These are phyloP conservation scores for Solanum hybrid DNA, from an alignment of 305 asterid species.

Conservation along the genomic window DNA sequence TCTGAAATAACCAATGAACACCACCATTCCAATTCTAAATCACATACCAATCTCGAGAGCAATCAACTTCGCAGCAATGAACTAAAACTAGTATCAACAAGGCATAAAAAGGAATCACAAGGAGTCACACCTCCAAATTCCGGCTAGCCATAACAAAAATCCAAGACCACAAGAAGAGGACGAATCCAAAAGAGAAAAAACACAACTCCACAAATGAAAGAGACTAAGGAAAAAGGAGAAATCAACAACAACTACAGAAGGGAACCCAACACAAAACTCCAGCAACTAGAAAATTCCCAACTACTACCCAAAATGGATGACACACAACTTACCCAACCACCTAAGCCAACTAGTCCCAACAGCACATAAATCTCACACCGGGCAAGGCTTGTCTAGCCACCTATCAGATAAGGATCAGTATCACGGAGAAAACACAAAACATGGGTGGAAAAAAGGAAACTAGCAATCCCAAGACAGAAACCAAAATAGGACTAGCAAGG, in stretches of 20 bases:
- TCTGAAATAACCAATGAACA: not conserved
- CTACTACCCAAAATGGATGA: not conserved
- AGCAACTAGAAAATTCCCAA: not conserved
- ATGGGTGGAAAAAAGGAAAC: not conserved
- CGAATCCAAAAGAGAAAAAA: not conserved
- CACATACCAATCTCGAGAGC: not conserved
- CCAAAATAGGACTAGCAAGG: not conserved
- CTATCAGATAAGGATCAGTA: not conserved
- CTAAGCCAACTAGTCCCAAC: not conserved
- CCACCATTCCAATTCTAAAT: not conserved
- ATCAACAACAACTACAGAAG: not conserved
- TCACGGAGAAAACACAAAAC: not conserved
- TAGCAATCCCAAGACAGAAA: not conserved
- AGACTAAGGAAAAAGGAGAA: not conserved
- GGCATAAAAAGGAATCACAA: not conserved
- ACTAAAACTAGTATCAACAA: not conserved
- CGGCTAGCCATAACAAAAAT: not conserved
- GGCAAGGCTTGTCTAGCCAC: not conserved
- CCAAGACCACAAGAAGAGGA: not conserved
- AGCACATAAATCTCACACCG: not conserved
- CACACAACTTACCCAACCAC: not conserved
- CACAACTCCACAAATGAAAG: not conserved
- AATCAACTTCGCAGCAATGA: not conserved
- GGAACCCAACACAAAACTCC: not conserved
- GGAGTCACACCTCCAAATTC: not conserved